These are phyloP conservation scores for Penicillium sp. DNA, from an alignment of 2,329 filamentous ascomycete species.

Conservation along the genomic window DNA sequence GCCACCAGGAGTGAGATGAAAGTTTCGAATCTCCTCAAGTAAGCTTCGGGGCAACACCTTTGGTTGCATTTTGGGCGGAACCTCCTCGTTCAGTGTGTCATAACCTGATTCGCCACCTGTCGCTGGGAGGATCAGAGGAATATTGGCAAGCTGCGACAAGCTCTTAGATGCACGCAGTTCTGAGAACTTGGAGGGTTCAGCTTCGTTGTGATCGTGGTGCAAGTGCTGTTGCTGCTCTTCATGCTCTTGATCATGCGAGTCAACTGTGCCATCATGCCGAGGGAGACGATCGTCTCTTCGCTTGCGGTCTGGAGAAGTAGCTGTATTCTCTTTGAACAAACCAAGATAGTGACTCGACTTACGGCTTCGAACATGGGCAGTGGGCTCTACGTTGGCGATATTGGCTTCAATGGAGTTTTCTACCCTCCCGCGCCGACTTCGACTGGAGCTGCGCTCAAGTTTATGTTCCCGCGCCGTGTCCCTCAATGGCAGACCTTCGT, in stretches of 20 bases:
- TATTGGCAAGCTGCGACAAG: slow-evolving; percentile 34
- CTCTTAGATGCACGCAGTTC: slow-evolving; percentile 31
- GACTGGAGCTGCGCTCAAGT: slow-evolving; percentile 46
- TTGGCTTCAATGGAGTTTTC: slow-evolving; percentile 70
- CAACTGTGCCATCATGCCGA: slow-evolving; percentile 38
- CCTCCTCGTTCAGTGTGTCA: slow-evolving; percentile 27
- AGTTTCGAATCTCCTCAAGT: slow-evolving; percentile 62
- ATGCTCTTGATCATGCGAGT: slow-evolving; percentile 21
- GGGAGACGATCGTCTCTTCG: slow-evolving; percentile 52
- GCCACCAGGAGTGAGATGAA: slow-evolving; percentile 56
- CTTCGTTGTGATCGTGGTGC: slow-evolving; percentile 21
- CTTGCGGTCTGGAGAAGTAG: slow-evolving; percentile 56
- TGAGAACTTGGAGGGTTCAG: slow-evolving; percentile 19
- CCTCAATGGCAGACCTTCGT: slow-evolving; percentile 28
- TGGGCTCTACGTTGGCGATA: slow-evolving; percentile 60
- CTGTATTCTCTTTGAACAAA: slow-evolving; percentile 66
- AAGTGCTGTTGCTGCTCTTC: slow-evolving; percentile 21
- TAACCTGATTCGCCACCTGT: slow-evolving; percentile 15
- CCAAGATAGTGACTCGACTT: slow-evolving; percentile 70
- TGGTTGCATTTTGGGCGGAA: slow-evolving; percentile 30
- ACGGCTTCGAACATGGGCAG: slow-evolving; percentile 62
- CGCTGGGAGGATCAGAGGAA: slow-evolving; percentile 28
- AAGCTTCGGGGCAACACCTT: slow-evolving; percentile 54
- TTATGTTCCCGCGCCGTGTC: slow-evolving; percentile 30
- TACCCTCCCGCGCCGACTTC: slow-evolving; percentile 53